Conservation (phyloP, 495 filamentous ascomycete species). For the Bombardia bombarda region DNA sequence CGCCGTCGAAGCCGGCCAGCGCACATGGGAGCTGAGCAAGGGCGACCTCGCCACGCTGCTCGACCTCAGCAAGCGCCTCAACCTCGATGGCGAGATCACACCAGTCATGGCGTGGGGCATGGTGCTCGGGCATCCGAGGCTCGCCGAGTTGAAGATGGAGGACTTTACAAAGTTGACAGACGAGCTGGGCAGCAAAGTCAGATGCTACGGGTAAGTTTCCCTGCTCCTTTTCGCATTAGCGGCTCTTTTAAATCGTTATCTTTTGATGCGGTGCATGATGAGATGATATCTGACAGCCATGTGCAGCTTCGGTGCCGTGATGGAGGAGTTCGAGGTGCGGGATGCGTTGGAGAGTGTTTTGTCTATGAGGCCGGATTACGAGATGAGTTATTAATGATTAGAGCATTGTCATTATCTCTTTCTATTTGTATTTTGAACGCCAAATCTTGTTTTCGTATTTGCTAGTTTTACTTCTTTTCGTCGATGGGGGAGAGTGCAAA, state of each 20-base stretch:
- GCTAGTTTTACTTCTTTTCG: neutral
- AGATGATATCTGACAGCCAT: neutral
- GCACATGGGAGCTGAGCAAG: conserved; percentile 64
- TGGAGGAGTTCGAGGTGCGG: conserved; percentile 86
- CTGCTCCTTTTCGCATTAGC: neutral
- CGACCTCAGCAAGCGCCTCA: conserved; percentile 73
- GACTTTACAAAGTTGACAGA: conserved; percentile 69
- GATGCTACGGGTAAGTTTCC: conserved; percentile 83
- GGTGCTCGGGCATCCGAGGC: conserved; percentile 62
- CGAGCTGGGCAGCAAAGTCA: conserved; percentile 68
- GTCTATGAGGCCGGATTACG: conserved; percentile 50
- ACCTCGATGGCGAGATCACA: conserved; percentile 91
- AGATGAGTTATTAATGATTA: conserved; percentile 21
- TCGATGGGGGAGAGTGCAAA: neutral
- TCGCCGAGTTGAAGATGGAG: conserved; percentile 51
- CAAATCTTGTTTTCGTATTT: neutral
- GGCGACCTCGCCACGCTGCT: conserved; percentile 71
- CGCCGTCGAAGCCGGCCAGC: conserved; percentile 33
- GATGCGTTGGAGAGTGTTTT: conserved; percentile 75
- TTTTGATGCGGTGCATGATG: neutral
- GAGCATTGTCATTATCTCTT: neutral
- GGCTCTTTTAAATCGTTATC: neutral
- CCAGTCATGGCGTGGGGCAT: conserved; percentile 91
- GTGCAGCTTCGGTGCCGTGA: conserved; percentile 67
- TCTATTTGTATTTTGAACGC: neutral